Conservation (phyloP, 768 basidiomycete genomes). For the Mycena maculata region DNA sequence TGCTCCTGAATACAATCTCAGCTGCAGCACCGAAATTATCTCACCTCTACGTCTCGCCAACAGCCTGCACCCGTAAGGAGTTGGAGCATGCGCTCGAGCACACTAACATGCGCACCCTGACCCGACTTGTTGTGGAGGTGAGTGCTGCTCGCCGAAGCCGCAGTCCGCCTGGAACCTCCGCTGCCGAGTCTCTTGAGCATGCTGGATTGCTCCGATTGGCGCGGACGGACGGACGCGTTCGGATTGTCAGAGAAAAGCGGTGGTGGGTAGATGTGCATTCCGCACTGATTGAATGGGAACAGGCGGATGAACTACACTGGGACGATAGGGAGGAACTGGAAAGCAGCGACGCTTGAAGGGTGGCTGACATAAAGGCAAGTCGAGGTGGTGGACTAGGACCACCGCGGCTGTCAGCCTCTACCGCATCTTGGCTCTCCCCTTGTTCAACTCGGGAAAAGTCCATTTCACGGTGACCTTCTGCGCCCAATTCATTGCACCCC, state of each 20-base stretch:
- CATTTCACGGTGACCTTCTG: conserved; percentile 27
- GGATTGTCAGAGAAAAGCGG: conserved; percentile 20
- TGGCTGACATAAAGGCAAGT: neutral
- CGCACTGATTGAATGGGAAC: conserved; percentile 29
- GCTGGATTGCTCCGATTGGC: conserved; percentile 22
- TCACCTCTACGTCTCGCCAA: conserved; percentile 21
- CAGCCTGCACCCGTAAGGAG: conserved; percentile 14
- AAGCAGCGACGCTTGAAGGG: conserved; percentile 1
- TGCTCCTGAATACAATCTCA: conserved; percentile 24
- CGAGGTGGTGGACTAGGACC: too few species aligned
- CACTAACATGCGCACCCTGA: conserved; percentile 24
- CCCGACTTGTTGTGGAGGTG: conserved; percentile 28
- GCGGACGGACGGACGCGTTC: conserved; percentile 26
- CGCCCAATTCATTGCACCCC: conserved; percentile 15
- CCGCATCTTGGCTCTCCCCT: conserved; percentile 26
- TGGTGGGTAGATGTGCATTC: conserved; percentile 35
- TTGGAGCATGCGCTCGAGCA: conserved; percentile 29
- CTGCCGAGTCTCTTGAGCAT: conserved; percentile 4
- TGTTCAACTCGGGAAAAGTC: conserved; percentile 28
- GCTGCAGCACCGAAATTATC: conserved; percentile 23
- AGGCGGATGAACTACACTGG: conserved; percentile 27
- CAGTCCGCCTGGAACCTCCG: conserved; percentile 19
- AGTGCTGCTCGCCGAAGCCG: conserved; percentile 15
- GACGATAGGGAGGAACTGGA: conserved; percentile 20
- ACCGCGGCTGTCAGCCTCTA: neutral